Percentiles rank a stretch among this genome's conserved stretches.
Evolutionary conservation across 345 rosid species (phyloP).

Genomic region (Sisymbrium altissimum): DNA sequence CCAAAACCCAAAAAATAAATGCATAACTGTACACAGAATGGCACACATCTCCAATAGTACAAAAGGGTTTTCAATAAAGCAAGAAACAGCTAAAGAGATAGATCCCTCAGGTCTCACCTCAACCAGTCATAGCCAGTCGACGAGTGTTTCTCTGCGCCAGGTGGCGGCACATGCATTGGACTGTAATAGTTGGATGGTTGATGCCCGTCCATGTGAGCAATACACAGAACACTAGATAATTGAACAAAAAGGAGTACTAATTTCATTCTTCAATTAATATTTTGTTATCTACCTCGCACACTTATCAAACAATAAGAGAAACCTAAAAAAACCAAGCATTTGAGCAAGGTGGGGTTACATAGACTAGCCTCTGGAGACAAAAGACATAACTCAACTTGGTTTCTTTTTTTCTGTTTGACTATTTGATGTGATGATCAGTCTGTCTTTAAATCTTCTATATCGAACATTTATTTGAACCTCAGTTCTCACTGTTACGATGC

Average conservation of each 20-base stretch:
- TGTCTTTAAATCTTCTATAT: no score
- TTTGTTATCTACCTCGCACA: no score
- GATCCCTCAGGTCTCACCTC: no score
- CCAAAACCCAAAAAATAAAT: neutral
- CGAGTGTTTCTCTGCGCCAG: neutral
- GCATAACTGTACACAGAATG: neutral
- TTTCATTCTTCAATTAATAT: neutral
- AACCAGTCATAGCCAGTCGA: no score
- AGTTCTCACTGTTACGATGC: neutral
- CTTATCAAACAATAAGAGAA: no score
- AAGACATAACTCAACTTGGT: no score
- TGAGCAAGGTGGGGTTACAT: no score
- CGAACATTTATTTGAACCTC: neutral
- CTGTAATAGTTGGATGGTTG: neutral
- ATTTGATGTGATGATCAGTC: no score
- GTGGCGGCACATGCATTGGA: no score
- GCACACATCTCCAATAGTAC: neutral
- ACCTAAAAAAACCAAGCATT: no score
- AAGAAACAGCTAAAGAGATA: neutral
- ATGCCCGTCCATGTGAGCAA: neutral
- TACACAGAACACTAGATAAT: neutral
- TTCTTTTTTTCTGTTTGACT: no score
- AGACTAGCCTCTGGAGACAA: no score
- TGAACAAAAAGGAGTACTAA: neutral
- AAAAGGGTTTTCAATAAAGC: neutral